phyloP scores from a whole-genome alignment of 2,329 filamentous ascomycete genomes.

The Sclerotinia sclerotiorum region DNA sequence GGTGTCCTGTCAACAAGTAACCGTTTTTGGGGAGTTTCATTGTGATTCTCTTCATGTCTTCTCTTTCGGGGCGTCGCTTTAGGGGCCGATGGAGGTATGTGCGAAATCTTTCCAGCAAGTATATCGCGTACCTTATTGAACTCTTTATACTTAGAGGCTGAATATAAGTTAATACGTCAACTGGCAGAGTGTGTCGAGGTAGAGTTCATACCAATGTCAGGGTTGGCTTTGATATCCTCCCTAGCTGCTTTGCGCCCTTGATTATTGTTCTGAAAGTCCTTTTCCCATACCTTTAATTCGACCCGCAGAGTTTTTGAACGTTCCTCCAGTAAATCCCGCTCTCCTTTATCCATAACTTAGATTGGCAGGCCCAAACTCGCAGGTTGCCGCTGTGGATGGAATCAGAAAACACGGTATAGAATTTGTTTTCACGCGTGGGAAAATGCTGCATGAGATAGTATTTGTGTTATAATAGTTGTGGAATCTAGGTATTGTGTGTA shows the following conservation, averaged over 20 bases:
- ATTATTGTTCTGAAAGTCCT: constrained; percentile 61
- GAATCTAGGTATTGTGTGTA: not conserved
- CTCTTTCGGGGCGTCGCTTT: constrained; percentile 42
- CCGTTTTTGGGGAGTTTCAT: constrained; percentile 54
- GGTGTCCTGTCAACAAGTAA: constrained; percentile 49
- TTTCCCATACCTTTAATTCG: constrained; percentile 75
- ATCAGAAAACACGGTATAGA: not conserved
- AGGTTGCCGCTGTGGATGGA: not conserved
- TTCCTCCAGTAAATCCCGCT: constrained; percentile 31
- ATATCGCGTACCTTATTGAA: constrained; percentile 67
- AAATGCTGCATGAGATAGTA: not conserved
- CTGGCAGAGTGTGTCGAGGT: not conserved
- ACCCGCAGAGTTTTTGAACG: constrained; percentile 56
- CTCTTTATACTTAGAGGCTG: constrained; percentile 65
- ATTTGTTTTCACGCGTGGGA: not conserved
- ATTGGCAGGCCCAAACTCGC: not conserved
- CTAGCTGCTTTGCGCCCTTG: constrained; percentile 67
- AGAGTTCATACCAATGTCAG: constrained; percentile 61
- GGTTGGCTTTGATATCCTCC: constrained; percentile 74
- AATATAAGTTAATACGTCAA: constrained; percentile 16
- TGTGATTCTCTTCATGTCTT: constrained; percentile 41
- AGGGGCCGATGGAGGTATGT: constrained; percentile 34
- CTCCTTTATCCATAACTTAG: constrained; percentile 33
- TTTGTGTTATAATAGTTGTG: not conserved
- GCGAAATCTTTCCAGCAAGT: constrained; percentile 53